Conservation (phyloP, 2,329 filamentous ascomycete species). For the Salinomyces thailandicus region DNA sequence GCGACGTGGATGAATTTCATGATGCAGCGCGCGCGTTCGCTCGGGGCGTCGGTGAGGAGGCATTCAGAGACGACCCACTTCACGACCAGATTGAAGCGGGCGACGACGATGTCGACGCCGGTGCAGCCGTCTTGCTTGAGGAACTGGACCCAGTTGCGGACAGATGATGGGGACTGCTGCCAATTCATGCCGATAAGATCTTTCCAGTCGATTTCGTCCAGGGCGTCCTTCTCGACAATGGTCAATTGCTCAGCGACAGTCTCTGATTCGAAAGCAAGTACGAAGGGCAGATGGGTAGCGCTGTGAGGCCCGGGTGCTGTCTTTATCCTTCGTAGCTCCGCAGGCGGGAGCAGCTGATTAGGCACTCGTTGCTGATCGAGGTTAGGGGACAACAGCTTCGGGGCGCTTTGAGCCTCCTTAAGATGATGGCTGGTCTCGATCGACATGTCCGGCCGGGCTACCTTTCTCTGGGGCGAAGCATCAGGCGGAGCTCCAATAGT, state of each 20-base stretch:
- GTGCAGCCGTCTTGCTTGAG: slow-evolving; percentile 46
- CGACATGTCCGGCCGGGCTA: background rate
- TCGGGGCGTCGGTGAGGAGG: slow-evolving; percentile 59
- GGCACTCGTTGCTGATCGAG: background rate
- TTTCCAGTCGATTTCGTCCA: slow-evolving; percentile 82
- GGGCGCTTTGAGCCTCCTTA: slow-evolving; percentile 10
- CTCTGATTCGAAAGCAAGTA: slow-evolving; percentile 70
- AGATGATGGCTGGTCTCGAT: slow-evolving; percentile 2
- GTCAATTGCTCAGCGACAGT: slow-evolving; percentile 73
- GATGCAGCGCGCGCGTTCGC: slow-evolving; percentile 65
- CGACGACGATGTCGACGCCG: slow-evolving; percentile 74
- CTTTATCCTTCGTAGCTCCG: slow-evolving; percentile 1
- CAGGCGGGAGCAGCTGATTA: slow-evolving; percentile 8
- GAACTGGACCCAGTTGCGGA: slow-evolving; percentile 64
- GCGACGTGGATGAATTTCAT: slow-evolving; percentile 78
- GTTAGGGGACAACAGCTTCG: slow-evolving; percentile 10
- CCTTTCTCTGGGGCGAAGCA: slow-evolving; percentile 13
- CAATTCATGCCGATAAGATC: slow-evolving; percentile 75
- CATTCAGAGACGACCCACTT: slow-evolving; percentile 78
- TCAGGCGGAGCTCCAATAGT: slow-evolving; percentile 24
- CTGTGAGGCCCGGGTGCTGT: slow-evolving; percentile 2
- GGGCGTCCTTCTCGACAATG: slow-evolving; percentile 72
- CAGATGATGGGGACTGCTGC: slow-evolving; percentile 48
- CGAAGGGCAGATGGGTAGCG: slow-evolving; percentile 60
- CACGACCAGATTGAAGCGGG: slow-evolving; percentile 78